Evolutionary conservation across 1,139 yeast genomes (phyloP).

Genomic region (Protomyces lactucae-debilis): DNA sequence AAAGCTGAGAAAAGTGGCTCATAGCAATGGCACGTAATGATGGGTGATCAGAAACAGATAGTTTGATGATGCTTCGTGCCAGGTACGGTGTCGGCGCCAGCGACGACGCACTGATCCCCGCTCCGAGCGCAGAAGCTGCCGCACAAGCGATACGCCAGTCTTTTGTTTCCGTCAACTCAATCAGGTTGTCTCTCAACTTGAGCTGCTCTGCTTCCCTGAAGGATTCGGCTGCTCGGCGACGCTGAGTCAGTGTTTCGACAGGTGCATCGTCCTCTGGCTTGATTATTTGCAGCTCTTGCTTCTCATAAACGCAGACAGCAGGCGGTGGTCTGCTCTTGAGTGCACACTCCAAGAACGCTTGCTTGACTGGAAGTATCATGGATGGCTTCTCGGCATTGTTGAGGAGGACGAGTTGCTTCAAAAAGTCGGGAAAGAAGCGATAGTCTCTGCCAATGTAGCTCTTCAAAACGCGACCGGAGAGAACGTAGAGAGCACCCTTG

Average conservation of each 20-base stretch:
- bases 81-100: constrained; percentile 43
- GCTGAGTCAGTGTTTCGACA: background rate
- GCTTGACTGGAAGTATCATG: constrained; percentile 32
- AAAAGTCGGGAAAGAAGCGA: constrained; percentile 48
- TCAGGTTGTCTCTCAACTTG: constrained; percentile 2
- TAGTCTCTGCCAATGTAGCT: constrained; percentile 57
- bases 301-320: constrained; percentile 11
- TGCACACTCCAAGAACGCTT: constrained; percentile 22
- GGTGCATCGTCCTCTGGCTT: background rate
- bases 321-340: constrained; percentile 23
- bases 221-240: background rate
- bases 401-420: constrained; percentile 53
- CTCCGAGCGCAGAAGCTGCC: constrained; percentile 52
- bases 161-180: constrained; percentile 9
- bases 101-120: constrained; percentile 45
- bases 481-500: constrained; percentile 58
- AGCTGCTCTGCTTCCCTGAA: constrained; percentile 17
- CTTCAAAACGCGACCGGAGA: constrained; percentile 36
- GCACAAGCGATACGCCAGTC: constrained; percentile 70
- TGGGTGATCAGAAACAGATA: constrained; percentile 69
- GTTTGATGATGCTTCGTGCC: constrained; percentile 49
- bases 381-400: constrained; percentile 53
- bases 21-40: constrained; percentile 58
- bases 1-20: constrained; percentile 56
- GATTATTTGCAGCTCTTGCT: background rate